Evolutionary conservation across 176 grass and related monocot genomes (phyloP), one percentile per base, ranked within the genome.

Genomic region (Oryza glaberrima): DNA sequence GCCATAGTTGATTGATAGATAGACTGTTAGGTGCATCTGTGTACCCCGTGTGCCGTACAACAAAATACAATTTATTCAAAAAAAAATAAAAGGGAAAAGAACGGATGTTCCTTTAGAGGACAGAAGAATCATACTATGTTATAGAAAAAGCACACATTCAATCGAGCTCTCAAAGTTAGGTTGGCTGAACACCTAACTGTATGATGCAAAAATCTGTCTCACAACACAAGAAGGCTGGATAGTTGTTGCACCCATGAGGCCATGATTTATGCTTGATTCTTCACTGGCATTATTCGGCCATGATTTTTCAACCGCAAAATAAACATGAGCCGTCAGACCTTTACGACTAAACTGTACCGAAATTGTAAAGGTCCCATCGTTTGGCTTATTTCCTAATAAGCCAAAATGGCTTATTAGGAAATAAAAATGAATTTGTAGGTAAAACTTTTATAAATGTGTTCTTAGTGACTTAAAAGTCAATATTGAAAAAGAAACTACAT

Each of bases 1-100:
- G 19, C 19, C 78, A 38, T n/a, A 36, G 26, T 51, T 16, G 14
- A 71, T 58, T 58, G 79, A 49, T 81, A 16, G 79, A 49, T 81
- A 16, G 48, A 34, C 20, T 0, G 48, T 20, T 60, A 3, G 48
- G 79, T 81, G 79, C 45, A 41, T 40, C 36, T 10, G 65, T 32
- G 64, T 32, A 68, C 65, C 28, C 65, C 26, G 6, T 1, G 19
- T 36, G 20, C 65, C 78, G 0, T 12, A 69, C 46, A 38, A 7
- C 19, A 40, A 7, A 7, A 41, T 26, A 12, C 2, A 65, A 17
- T 34, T 41, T 7, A 11, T 40, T 19, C 10, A 41, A 41, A 16
- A 52, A 20, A 22, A 60, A 22, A 25, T 25, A 25, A 6, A n/a
- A 60, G 23, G 11, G 11, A 44, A 17, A 36, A 38, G 14, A 51